A percentile compares a stretch with the other conserved stretches of the same genome.
phyloP scores from a whole-genome alignment of 2,329 filamentous ascomycete genomes.

The Alternaria sp. region DNA sequence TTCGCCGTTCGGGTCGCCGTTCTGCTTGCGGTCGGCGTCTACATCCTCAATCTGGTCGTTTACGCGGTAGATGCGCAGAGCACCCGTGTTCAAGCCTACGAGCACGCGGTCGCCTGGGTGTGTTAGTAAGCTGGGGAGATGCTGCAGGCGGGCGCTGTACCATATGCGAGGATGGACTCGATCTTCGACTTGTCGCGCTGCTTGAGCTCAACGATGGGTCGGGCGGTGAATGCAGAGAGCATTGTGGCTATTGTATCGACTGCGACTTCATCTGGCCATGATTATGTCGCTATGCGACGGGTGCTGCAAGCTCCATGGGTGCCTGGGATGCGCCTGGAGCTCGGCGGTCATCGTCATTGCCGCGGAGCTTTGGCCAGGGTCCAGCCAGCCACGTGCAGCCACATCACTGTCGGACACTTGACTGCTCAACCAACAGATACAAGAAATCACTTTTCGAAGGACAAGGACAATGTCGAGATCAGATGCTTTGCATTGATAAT shows the following conservation, averaged over 20 bases:
- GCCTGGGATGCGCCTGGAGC: constrained; percentile 14
- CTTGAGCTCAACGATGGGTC: constrained; percentile 95
- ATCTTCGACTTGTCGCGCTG: constrained; percentile 96
- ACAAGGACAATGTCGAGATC: neutral
- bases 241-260: constrained; percentile 56
- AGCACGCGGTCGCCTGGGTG: constrained; percentile 80
- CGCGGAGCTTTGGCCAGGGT: constrained; percentile 20
- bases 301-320: constrained; percentile 29
- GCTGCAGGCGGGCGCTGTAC: constrained; percentile 53
- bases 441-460: neutral
- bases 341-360: constrained; percentile 33
- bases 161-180: constrained; percentile 91
- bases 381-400: constrained; percentile 21
- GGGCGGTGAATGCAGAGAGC: constrained; percentile 97
- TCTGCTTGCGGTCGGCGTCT: constrained; percentile 41
- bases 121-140: constrained; percentile 23
- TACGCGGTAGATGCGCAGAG: constrained; percentile 86
- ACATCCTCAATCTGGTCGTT: constrained; percentile 67
- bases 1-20: constrained; percentile 48
- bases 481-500: constrained; percentile 11
- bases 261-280: constrained; percentile 18
- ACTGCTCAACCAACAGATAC: neutral
- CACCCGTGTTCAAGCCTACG: constrained; percentile 88
- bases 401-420: neutral
- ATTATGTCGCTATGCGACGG: constrained; percentile 24